Evolutionary conservation across 345 rosid genomes (phyloP), one percentile per base, ranked within the genome.

Genomic region (Citrus reticulata): DNA sequence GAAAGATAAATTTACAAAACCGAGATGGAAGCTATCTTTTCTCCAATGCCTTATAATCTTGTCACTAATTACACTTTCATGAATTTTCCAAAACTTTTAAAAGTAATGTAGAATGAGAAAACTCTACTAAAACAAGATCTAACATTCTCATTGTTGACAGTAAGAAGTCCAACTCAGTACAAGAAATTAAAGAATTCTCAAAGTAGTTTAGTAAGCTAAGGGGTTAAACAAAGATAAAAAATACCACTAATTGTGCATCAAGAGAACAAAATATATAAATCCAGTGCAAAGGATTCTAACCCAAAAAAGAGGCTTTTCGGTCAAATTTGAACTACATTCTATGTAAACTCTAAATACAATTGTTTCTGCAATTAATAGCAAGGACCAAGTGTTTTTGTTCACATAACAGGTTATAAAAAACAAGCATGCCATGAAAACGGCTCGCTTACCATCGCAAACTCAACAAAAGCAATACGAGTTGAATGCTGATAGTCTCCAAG

Each of bases 381-480:
- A 73, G 51, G 2, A 9, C 55, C 34, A 17, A n/a, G 27, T 58
- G 39, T 37, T 19, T 37, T 60, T 37, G 27, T 46, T 34, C 42
- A 51, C 11, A 30, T 5, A 29, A 71, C 10, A 7, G 39, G 25
- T 66, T 29, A 1, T 62, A 35, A 29, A 78, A 60, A 57, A 29
- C 65, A 32, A 70, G 51, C 55, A 42, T 13, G 14, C 35, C 57
- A 4, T 37, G 68, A 22, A 67, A 68, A 67, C 25, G 17, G 65
- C 7, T 74, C 40, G 60, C 60, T 72, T 89, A 96, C 99, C 97
- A 89, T 70, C 34, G 87, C 35, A 74, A 96, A 96, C 88, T 96
- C 99, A 68, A 96, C 97, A 86, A 96, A 96, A 76, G 98, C 98
- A 78, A 96, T 93, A 22, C 97, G 95, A 77, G 99, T 94, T 78